Evolutionary conservation across 805 yeast species (phyloP), one percentile per base, ranked within the genome.

Genomic region (Brettanomyces anomalus): DNA sequence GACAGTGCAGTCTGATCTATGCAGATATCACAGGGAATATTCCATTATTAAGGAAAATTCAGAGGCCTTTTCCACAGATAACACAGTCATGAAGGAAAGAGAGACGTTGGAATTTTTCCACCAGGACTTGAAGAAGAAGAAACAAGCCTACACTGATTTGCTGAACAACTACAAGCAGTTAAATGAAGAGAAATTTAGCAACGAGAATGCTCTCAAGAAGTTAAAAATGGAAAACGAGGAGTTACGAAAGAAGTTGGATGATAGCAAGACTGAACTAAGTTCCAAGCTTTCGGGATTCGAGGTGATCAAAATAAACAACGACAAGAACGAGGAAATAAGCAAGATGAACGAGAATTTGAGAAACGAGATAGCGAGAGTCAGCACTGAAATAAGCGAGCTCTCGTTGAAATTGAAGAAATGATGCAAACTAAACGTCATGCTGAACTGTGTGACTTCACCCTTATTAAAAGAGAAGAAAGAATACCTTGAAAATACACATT

Each of bases 151-250:
- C 41, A 52, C 50, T 11, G 61, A 61, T 24, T 47, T 61, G n/a
- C 44, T 57, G 17, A 52, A 54, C 38, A 61, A 58, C 41, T 60
- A 59, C 44, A 56, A 59, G 39, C 65, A 61, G 45, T 39, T 60
- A 40, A 61, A 58, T 43, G 65, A 60, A 41, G 66, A 62, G 36
- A 52, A 52, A 33, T 53, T 55, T 46, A 55, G 55, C 41, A 54
- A 57, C 42, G 56, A 54, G 34, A 44, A 51, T 3, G 41, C 49
- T 11, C 33, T 61, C 4, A 43, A 45, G 26, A 53, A 53, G 20
- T 42, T 58, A 17, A 44, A 45, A 31, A 33, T 33, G 4, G 46
- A 42, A 15, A 59, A 58, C 43, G 43, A 42, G 4, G 46, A 47
- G 8, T 41, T 60, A 13, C 46, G 50, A 19, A 40, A 40, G 2